Base-by-base conservation (phyloP, 2,329 filamentous ascomycete genomes). In the Fusarium anguioides region DNA sequence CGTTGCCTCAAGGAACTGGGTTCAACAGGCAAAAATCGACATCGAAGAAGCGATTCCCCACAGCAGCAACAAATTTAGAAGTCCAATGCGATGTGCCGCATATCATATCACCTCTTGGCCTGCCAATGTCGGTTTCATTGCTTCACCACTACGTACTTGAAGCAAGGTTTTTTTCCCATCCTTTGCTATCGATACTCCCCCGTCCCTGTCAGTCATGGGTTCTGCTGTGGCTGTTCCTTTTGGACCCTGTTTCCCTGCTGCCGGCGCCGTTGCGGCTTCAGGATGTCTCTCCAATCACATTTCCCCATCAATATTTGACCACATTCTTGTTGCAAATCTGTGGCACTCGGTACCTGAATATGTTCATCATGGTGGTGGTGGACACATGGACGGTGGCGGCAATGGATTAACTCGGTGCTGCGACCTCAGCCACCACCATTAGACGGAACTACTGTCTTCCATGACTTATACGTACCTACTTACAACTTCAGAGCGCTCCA, bases 331-430 rank as follows among this genome's bases (percentile, higher is more conserved):
- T 48, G 44, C 39, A 57, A 62, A 62, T 50, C 40, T 62, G 65
- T 69, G 56, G 61, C 66, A 66, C 61, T 46, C 48, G 65, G 66
- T 68, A 69, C 66, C 66, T 68, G 66, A 68, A 66, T 37, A 37
- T 63, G 47, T 57, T 35, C 51, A 54, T 45, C 37, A 44, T 66
- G 31, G 52, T 61, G 31, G 52, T 61, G 60, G 66, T 67, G 48
- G 61, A 51, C 27, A 35, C 60, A 59, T 54, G 48, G 42, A 53
- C 35, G 45, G 66, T 68, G 66, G 66, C 66, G 66, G 56, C 42
- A 49, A 45, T 63, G 39, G 26, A 31, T n/a, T 44, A 55, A 48
- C 46, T 66, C 20, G 53, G 27, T 57, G 35, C 24, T 20, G 51
- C 51, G 40, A 50, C 51, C 56, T 69, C 46, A 64, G 66, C 66